phyloP scores from a whole-genome alignment of 768 basidiomycete species.

The Ramaria sp. region DNA sequence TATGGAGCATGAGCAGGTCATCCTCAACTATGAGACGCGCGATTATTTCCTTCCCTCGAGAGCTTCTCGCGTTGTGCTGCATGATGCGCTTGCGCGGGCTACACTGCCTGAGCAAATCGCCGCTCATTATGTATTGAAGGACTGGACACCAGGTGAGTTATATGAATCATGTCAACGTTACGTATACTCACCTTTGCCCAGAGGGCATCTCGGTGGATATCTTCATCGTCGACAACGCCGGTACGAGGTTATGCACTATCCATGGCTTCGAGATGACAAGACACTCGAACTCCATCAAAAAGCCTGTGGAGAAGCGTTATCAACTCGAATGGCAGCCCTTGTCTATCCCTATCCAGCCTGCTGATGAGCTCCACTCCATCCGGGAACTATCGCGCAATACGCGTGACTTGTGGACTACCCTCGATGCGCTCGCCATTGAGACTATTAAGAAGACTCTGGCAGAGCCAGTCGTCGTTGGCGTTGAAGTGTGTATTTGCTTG shows the following conservation, averaged over 20 bases:
- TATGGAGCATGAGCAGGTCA: constrained; percentile 21
- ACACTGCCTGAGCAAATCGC: constrained; percentile 14
- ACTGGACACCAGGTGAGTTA: constrained; percentile 22
- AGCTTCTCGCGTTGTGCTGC: constrained; percentile 12
- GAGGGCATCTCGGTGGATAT: constrained; percentile 20
- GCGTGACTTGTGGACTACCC: background rate
- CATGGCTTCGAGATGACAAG: constrained; percentile 24
- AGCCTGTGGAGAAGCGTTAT: constrained; percentile 20
- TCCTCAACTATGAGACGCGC: constrained; percentile 20
- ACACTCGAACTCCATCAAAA: constrained; percentile 20
- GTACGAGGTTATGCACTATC: constrained; percentile 16
- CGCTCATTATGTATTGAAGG: constrained; percentile 17
- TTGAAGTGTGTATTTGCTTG: background rate
- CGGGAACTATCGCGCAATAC: constrained; percentile 2
- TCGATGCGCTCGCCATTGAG: constrained; percentile 8
- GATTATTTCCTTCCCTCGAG: constrained; percentile 24
- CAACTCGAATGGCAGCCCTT: constrained; percentile 22
- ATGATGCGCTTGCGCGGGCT: constrained; percentile 14
- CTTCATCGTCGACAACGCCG: constrained; percentile 17
- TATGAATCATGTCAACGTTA: background rate
- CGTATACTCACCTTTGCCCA: constrained; percentile 1
- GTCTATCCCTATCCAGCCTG: constrained; percentile 15
- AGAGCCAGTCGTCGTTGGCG: background rate
- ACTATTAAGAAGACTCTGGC: constrained; percentile 4
- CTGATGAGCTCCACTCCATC: background rate